Percentiles rank a stretch among this genome's conserved stretches.
phyloP scores from a whole-genome alignment of 2,329 filamentous ascomycete species.

The Botrytis tulipae region DNA sequence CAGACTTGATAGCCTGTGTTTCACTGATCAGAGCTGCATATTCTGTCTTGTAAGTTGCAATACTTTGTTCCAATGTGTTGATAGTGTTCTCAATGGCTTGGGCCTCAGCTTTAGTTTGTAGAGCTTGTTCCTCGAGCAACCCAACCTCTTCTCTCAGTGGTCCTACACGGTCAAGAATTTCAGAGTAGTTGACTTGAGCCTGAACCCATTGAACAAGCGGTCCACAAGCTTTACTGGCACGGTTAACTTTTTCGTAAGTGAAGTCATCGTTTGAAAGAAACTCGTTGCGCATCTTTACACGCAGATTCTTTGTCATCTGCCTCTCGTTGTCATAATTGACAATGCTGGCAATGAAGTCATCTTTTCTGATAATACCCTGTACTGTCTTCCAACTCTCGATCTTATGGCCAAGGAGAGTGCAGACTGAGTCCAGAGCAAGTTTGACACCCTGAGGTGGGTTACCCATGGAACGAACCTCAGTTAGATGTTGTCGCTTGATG shows the following conservation, averaged over 20 bases:
- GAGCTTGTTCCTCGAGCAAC: slow-evolving; percentile 79
- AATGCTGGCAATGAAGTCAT: slow-evolving; percentile 97
- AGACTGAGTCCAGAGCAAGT: slow-evolving; percentile 92
- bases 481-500: slow-evolving; percentile 96
- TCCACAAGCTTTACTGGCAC: slow-evolving; percentile 93
- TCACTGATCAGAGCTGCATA: slow-evolving; percentile 96
- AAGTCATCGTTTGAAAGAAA: slow-evolving; percentile 93
- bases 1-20: slow-evolving; percentile 92
- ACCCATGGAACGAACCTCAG: slow-evolving; percentile 95
- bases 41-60: slow-evolving; percentile 91
- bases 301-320: slow-evolving; percentile 82
- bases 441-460: slow-evolving; percentile 89
- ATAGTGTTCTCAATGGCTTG: slow-evolving; percentile 90
- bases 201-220: slow-evolving; percentile 96
- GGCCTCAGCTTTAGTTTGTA: slow-evolving; percentile 91
- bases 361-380: slow-evolving; percentile 80
- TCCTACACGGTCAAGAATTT: slow-evolving; percentile 90
- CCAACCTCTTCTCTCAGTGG: slow-evolving; percentile 88
- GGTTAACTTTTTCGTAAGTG: slow-evolving; percentile 93
- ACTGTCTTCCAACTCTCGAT: slow-evolving; percentile 89
- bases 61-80: slow-evolving; percentile 78
- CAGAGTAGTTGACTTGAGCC: slow-evolving; percentile 96
- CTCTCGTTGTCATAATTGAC: slow-evolving; percentile 94
- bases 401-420: slow-evolving; percentile 88
- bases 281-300: slow-evolving; percentile 87